phyloP scores from a whole-genome alignment of 257 asterid species.

The Capsicum pubescens region DNA sequence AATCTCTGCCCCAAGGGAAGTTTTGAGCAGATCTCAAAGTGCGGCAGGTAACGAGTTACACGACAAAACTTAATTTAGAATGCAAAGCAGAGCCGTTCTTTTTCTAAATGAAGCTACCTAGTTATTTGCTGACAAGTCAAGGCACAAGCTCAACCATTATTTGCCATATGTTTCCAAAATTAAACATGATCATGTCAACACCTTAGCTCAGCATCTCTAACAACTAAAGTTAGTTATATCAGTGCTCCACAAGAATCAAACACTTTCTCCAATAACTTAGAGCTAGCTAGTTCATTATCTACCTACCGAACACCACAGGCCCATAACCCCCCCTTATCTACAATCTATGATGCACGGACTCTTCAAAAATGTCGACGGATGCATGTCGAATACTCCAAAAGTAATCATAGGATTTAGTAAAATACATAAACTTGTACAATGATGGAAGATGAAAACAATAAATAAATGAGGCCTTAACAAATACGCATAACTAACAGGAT shows the following conservation, averaged over 20 bases:
- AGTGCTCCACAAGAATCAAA: not conserved
- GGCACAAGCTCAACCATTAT: not conserved
- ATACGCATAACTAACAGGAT: not conserved
- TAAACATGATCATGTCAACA: not conserved
- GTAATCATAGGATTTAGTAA: too few species aligned
- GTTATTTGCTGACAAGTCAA: constrained; percentile 2
- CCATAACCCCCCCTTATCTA: not conserved
- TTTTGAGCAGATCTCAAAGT: not conserved
- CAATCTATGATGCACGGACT: not conserved
- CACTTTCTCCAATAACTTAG: constrained; percentile 10
- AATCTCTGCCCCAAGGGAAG: not conserved
- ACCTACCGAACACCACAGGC: not conserved
- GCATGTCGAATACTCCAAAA: too few species aligned
- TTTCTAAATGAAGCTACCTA: not conserved
- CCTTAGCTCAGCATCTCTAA: not conserved
- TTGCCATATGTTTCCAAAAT: not conserved
- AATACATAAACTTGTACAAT: too few species aligned
- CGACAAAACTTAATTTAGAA: not conserved
- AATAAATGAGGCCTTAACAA: not conserved
- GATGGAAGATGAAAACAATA: too few species aligned
- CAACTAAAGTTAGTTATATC: not conserved
- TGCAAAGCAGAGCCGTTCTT: not conserved
- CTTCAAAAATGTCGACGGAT: too few species aligned
- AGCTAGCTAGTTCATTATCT: constrained; percentile 7
- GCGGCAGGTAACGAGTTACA: not conserved